These are phyloP conservation scores for Chalciporus sphaerocephalus DNA, from an alignment of 768 basidiomycete species.

Conservation along the genomic window DNA sequence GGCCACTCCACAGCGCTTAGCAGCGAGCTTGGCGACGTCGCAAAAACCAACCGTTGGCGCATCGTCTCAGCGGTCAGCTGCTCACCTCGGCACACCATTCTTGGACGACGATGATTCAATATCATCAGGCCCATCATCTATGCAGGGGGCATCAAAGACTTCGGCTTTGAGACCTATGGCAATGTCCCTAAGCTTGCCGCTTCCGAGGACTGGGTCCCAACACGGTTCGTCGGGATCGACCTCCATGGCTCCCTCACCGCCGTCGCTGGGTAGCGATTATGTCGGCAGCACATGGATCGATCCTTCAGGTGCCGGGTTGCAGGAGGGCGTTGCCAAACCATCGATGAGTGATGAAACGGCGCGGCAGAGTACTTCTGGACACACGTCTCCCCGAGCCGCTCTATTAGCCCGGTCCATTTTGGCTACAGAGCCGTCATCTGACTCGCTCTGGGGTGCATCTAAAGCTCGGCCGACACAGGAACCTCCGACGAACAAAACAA, in stretches of 20 bases:
- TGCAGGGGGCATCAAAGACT: constrained; percentile 3
- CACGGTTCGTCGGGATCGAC: constrained; percentile 1
- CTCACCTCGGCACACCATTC: constrained; percentile 4
- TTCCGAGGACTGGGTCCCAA: constrained; percentile 11
- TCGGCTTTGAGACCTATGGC: constrained; percentile 12
- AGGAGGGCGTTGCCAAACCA: constrained; percentile 8
- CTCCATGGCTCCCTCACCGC: constrained; percentile 10
- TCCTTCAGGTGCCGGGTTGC: constrained; percentile 16
- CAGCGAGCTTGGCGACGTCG: constrained; percentile 1
- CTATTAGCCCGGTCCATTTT: constrained; percentile 17
- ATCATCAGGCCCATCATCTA: constrained; percentile 4
- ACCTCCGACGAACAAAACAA: constrained; percentile 10
- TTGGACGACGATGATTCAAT: constrained; percentile 17
- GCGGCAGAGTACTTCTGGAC: constrained; percentile 4
- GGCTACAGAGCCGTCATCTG: constrained; percentile 4
- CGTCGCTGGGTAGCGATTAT: constrained; percentile 3
- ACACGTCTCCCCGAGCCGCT: constrained; percentile 4
- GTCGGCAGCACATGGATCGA: constrained; percentile 8
- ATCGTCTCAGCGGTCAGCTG: constrained; percentile 12
- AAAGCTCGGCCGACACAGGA: constrained; percentile 15
- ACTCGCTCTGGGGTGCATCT: constrained; percentile 14
- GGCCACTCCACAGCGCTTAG: constrained; percentile 11
- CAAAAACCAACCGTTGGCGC: constrained; percentile 5
- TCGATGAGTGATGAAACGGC: constrained; percentile 9
- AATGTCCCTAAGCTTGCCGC: constrained; percentile 15